phyloP scores from a whole-genome alignment of 257 asterid genomes.

The Striga asiatica region DNA sequence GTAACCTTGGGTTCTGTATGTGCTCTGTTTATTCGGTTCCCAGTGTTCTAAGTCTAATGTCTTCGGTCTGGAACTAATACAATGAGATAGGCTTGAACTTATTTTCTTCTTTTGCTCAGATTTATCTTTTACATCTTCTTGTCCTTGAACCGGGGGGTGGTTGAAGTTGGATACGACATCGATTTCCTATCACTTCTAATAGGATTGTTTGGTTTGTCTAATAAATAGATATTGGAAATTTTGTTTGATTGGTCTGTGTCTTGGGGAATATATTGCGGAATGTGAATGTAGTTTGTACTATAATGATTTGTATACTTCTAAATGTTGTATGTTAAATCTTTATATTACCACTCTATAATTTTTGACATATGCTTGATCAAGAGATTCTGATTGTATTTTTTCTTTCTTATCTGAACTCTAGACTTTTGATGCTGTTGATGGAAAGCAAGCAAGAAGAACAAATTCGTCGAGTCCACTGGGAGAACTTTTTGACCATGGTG shows the following conservation, averaged over 20 bases:
- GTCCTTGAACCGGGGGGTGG: too few relatives aligned
- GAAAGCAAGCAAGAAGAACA: constrained; percentile 98
- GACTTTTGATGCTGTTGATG: constrained; percentile 99
- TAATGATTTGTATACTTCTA: neutral
- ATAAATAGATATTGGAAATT: neutral
- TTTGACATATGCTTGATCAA: neutral
- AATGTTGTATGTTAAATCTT: neutral
- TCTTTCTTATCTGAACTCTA: constrained; percentile 18
- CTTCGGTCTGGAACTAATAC: constrained; percentile 2
- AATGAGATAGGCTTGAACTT: too few relatives aligned
- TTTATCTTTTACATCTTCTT: neutral
- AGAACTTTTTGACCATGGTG: constrained; percentile 98
- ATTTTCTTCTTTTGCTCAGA: too few relatives aligned
- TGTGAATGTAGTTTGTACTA: neutral
- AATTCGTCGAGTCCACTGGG: constrained; percentile 97
- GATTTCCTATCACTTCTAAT: too few relatives aligned
- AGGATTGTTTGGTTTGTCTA: neutral
- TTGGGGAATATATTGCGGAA: neutral
- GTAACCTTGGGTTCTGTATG: constrained; percentile 27
- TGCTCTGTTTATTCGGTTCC: neutral
- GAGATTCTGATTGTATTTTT: constrained; percentile 12
- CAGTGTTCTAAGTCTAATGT: constrained; percentile 4
- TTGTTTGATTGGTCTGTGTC: neutral
- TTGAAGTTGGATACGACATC: too few relatives aligned
- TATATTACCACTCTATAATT: neutral